A percentile compares a stretch with the other conserved stretches of the same genome.
phyloP scores from a whole-genome alignment of 495 filamentous ascomycete genomes.

The Astrothelium subdiscretum region DNA sequence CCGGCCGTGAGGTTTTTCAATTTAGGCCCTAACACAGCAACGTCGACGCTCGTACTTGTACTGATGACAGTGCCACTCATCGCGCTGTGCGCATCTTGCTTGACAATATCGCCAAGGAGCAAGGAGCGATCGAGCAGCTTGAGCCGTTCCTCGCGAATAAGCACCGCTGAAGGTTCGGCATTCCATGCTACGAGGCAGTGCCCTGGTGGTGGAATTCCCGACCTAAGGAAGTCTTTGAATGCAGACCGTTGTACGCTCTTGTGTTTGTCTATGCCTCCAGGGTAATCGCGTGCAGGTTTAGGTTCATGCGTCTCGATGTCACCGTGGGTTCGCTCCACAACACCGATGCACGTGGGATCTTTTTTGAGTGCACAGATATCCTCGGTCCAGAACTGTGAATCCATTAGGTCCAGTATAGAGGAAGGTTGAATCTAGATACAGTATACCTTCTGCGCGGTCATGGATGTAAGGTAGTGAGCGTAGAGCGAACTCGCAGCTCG shows the following conservation, averaged over 20 bases:
- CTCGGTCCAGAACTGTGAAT: conserved; percentile 18
- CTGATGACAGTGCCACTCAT: conserved; percentile 33
- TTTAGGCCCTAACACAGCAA: background rate
- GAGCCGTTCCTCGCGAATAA: conserved; percentile 23
- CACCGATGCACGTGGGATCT: conserved; percentile 18
- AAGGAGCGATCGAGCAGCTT: conserved; percentile 26
- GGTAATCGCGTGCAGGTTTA: conserved; percentile 19
- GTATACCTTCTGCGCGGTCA: background rate
- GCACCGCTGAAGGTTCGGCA: conserved; percentile 10
- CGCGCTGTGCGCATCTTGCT: conserved; percentile 21
- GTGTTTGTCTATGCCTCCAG: conserved; percentile 2
- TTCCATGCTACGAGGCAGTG: conserved; percentile 28
- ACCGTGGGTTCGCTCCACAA: conserved; percentile 25
- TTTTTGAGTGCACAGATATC: conserved; percentile 21
- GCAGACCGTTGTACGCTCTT: conserved; percentile 12
- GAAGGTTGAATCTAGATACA: background rate
- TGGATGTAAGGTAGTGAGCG: background rate
- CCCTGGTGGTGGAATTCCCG: conserved; percentile 26
- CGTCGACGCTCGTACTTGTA: conserved; percentile 10
- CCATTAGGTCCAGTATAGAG: background rate
- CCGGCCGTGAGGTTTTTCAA: background rate
- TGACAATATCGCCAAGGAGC: conserved; percentile 31
- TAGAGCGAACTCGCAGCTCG: background rate
- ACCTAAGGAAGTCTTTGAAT: conserved; percentile 22
- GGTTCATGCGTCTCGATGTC: conserved; percentile 28